Conservation (phyloP, 2,329 filamentous ascomycete species). For the Escovopsis weberi region DNA sequence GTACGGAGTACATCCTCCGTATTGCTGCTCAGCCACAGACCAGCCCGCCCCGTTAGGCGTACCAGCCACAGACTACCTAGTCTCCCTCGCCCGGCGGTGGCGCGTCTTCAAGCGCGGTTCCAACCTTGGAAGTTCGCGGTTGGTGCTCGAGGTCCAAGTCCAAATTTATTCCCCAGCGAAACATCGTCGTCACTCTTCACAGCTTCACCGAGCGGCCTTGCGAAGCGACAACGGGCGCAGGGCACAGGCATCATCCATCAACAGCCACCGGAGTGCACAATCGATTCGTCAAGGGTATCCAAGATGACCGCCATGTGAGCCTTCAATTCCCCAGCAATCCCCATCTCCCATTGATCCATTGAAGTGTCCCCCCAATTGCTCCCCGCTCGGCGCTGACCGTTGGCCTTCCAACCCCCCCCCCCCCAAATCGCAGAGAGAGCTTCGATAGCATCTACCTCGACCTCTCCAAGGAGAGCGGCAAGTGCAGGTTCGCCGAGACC, state of each 20-base stretch:
- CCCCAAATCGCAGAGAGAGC: conserved; percentile 47
- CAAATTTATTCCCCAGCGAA: background rate
- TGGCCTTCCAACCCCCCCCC: too few relatives aligned
- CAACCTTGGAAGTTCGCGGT: too few relatives aligned
- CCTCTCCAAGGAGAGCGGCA: conserved; percentile 80
- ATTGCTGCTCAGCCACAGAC: too few relatives aligned
- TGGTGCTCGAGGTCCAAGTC: background rate
- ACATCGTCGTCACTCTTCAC: background rate
- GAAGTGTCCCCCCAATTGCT: background rate
- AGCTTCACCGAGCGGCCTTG: background rate
- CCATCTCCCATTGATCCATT: background rate
- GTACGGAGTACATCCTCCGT: too few relatives aligned
- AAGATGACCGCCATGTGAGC: background rate
- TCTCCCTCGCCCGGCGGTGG: background rate
- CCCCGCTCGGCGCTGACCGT: too few relatives aligned
- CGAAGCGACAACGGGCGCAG: background rate
- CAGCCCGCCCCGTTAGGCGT: background rate
- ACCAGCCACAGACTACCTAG: background rate
- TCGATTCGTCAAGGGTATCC: background rate
- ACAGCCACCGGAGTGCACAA: background rate
- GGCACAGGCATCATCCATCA: background rate
- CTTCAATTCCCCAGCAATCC: background rate
- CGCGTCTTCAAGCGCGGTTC: background rate
- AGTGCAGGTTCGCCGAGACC: conserved; percentile 87
- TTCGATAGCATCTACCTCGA: conserved; percentile 97